Conservation (phyloP, 1,139 yeast species). For the Geotrichum bryndzae region DNA sequence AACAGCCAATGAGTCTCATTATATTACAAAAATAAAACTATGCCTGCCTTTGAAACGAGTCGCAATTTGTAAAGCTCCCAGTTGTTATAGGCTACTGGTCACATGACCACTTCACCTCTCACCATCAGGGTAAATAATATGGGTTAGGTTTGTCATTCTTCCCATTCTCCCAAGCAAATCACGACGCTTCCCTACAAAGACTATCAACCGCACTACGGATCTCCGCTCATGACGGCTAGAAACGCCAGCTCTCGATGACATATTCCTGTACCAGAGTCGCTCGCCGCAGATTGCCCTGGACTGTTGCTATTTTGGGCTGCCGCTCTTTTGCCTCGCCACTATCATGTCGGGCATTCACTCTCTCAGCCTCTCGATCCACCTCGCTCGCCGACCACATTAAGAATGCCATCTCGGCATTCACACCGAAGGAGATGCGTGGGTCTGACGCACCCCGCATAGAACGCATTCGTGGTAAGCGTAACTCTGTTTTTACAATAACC, state of each 20-base stretch:
- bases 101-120: not conserved
- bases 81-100: not conserved
- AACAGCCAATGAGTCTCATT: too few relatives aligned
- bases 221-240: not conserved
- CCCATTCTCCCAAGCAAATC: not conserved
- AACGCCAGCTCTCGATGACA: not conserved
- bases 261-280: not conserved
- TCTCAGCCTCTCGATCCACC: not conserved
- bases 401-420: slow-evolving; percentile 12
- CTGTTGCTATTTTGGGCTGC: not conserved
- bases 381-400: slow-evolving; percentile 12
- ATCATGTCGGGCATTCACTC: not conserved
- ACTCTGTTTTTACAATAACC: slow-evolving; percentile 1
- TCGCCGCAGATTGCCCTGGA: not conserved
- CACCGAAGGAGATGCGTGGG: slow-evolving; percentile 9
- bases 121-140: not conserved
- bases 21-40: too few relatives aligned
- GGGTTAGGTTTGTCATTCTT: not conserved
- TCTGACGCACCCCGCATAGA: not conserved
- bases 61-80: too few relatives aligned
- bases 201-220: not conserved
- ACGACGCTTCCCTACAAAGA: not conserved
- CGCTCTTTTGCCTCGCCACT: not conserved
- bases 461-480: slow-evolving; percentile 2
- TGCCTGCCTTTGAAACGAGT: too few relatives aligned